A percentile compares a stretch with the other conserved stretches of the same genome.
Evolutionary conservation across 1,284 basidiomycete species (phyloP).

Genomic region (Cutaneotrichosporon cyanovorans): DNA sequence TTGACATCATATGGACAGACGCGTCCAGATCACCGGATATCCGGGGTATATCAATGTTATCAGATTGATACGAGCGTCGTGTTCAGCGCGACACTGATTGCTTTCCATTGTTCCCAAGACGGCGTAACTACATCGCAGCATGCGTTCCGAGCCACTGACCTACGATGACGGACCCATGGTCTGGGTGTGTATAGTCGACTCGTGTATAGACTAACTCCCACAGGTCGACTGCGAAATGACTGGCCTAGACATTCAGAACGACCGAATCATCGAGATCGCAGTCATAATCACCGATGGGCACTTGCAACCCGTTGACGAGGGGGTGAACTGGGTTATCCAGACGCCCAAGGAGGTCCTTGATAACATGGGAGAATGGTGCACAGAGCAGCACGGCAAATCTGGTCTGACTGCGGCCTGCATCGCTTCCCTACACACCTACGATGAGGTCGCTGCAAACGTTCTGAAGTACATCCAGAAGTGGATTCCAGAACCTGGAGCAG

Average conservation of each 20-base stretch:
- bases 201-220: conserved; percentile 11
- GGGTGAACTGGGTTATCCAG: conserved; percentile 49
- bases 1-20: too few relatives aligned
- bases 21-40: too few relatives aligned
- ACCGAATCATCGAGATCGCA: conserved; percentile 50
- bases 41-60: too few relatives aligned
- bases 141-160: conserved; percentile 18
- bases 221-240: conserved; percentile 52
- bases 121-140: not conserved
- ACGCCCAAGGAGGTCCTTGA: conserved; percentile 49
- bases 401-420: conserved; percentile 44
- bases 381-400: conserved; percentile 41
- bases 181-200: conserved; percentile 31
- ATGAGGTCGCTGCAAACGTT: conserved; percentile 41
- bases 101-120: too few relatives aligned
- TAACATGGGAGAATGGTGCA: conserved; percentile 47
- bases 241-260: conserved; percentile 45
- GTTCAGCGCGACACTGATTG: too few relatives aligned
- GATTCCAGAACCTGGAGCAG: conserved; percentile 45
- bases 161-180: conserved; percentile 45
- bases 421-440: conserved; percentile 39
- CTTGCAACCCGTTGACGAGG: conserved; percentile 49
- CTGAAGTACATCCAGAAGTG: conserved; percentile 48
- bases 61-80: too few relatives aligned
- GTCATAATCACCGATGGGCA: conserved; percentile 51